Evolutionary conservation across 345 rosid genomes (phyloP), one percentile per base, ranked within the genome.

Genomic region (Eucalyptus marginata): DNA sequence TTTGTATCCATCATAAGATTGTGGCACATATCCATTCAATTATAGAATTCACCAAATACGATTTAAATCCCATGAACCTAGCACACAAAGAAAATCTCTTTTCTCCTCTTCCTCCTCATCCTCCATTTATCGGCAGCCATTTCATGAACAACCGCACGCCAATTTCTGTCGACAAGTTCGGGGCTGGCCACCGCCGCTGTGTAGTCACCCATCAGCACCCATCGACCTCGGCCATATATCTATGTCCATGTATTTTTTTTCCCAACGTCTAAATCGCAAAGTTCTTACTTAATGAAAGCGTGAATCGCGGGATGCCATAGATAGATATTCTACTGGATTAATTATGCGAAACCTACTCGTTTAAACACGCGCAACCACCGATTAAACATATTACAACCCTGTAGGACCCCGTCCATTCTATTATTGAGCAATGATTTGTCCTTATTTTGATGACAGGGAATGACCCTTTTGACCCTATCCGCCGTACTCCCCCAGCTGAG

Each of bases 391-490:
- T 25, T 84, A 24, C n/a, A 8, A 25, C 25, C 52, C 86, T 24
- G 54, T 44, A 27, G 49, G 49, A 25, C 54, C 52, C n/a, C 49
- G 22, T 47, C 49, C 54, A 18, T 86, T 46, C 58, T 25, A 47
- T 86, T 86, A 86, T 86, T 86, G 54, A 86, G 24, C 7, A 12
- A 25, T 31, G 8, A n/a, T 47, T 86, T 27, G 54, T 49, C 40
- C 59, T 85, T 29, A 10, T 24, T 59, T 62, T 44, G 33, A 43
- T 62, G 31, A 49, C 88, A 97, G 99, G 98, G 97, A n/a, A 98
- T 98, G 99, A 92, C 96, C 86, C 64, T 87, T 51, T 88, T 98
- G 56, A 98, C 99, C 8, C 47, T 95, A 43, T 95, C 98, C 27
- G 97, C 99, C 47, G 86, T 92, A 43, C 89, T 98, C 76, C 99